These are phyloP conservation scores for Pythium brassicae DNA, from an alignment of 352 stramenopile genomes.

Conservation along the genomic window DNA sequence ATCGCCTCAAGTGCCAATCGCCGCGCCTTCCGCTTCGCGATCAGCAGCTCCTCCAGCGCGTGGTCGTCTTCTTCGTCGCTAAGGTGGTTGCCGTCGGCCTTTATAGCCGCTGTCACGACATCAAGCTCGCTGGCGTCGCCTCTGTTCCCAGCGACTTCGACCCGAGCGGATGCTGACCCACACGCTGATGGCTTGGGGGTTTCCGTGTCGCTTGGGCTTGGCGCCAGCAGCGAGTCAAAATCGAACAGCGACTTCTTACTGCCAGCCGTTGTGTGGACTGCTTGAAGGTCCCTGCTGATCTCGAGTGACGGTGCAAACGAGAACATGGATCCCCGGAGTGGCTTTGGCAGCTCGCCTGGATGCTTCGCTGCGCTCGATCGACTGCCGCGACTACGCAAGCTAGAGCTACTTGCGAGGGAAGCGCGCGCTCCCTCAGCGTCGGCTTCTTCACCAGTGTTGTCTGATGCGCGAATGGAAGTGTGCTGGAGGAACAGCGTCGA, in stretches of 20 bases:
- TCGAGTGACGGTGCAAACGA: conserved; percentile 13
- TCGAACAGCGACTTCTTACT: conserved; percentile 32
- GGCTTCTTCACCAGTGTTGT: background rate
- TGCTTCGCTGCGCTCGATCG: background rate
- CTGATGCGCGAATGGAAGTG: conserved; percentile 21
- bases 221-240: conserved; percentile 45
- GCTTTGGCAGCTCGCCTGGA: background rate
- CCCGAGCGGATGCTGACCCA: background rate
- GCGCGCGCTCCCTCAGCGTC: background rate
- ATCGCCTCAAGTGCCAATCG: background rate
- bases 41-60: conserved; percentile 5
- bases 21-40: conserved; percentile 10
- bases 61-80: conserved; percentile 8
- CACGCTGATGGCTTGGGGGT: background rate
- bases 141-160: background rate
- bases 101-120: background rate
- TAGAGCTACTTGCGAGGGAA: background rate
- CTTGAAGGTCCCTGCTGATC: background rate
- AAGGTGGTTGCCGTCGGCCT: background rate
- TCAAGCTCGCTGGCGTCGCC: background rate
- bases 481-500: conserved; percentile 36
- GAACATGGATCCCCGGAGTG: conserved; percentile 20
- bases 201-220: background rate
- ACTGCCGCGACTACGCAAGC: too few species aligned
- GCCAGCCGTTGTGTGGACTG: background rate